Base-by-base conservation (phyloP, 2,329 filamentous ascomycete species). In the Calonectria pauciramosa region DNA sequence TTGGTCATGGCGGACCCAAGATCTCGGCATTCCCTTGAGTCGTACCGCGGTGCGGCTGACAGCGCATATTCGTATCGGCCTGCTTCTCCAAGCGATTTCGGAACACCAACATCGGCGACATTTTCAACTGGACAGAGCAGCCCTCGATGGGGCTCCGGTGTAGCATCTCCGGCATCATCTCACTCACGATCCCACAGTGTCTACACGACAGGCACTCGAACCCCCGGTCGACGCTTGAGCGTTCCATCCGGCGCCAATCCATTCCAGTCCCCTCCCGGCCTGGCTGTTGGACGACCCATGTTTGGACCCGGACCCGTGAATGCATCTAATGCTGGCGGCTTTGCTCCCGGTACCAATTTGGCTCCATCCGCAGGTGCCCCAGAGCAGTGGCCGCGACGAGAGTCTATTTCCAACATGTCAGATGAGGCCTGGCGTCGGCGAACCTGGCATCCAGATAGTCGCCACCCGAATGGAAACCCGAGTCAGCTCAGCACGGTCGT, bases 371-470 rank as follows among this genome's bases (percentile, higher is more conserved):
- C 95, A 7, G 94, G 92, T 0, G 90, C 87, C 52, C 91, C 93
- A 0, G 89, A 90, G 41, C 88, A 89, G 10, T 93, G 92, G 85
- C 89, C 91, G 6, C 88, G 93, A 36, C 89, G 93, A 52, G 94
- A 96, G 51, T 94, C 94, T 0, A 87, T 88, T 3, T 87, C 90
- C 11, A 91, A 89, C 67, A 87, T 89, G 26, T 86, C 90, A 0
- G 95, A 98, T 76, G 93, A 95, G 52, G 94, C 95, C 70, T 95
- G 93, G 91, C 92, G 96, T 77, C 90, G 96, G 75, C 91, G 96
- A 68, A 98, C 96, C 3, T 98, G 96, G 96, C 96, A 98, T 84
- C 95, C 95, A 0, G 94, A 95, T 75, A 94, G 92, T 73, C 89
- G 91, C 20, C 90, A 90, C 76, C 92, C 92, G 75, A 89, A 89